phyloP scores from a whole-genome alignment of 371 early-diverging fungal species.

The Actinomortierella wolfii region DNA sequence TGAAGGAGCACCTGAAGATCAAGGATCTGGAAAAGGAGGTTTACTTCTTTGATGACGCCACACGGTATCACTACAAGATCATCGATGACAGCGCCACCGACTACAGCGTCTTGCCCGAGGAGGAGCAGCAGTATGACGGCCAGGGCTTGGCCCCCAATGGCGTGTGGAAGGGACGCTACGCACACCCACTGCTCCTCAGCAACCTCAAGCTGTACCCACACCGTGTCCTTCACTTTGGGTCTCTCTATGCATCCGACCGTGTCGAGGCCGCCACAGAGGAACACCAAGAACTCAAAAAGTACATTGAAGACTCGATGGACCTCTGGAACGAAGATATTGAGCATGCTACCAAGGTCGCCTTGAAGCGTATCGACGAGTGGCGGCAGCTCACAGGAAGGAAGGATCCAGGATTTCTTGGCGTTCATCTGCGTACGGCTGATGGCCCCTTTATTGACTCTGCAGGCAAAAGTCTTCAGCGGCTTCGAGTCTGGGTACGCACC shows the following conservation, averaged over 20 bases:
- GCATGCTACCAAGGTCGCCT: constrained; percentile 48
- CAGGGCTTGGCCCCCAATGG: not conserved
- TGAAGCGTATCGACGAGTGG: constrained; percentile 42
- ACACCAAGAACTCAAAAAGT: constrained; percentile 44
- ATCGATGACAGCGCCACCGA: constrained; percentile 47
- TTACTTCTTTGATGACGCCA: constrained; percentile 53
- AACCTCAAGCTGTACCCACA: constrained; percentile 50
- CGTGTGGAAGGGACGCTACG: constrained; percentile 6
- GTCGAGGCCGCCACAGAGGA: constrained; percentile 52
- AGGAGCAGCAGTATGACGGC: not conserved
- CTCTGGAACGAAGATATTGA: constrained; percentile 54
- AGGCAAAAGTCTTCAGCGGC: constrained; percentile 33
- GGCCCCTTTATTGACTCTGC: constrained; percentile 53
- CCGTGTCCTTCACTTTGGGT: constrained; percentile 58
- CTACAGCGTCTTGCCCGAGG: constrained; percentile 18
- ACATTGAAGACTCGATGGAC: constrained; percentile 52
- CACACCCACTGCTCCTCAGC: constrained; percentile 16
- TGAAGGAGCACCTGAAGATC: constrained; percentile 21
- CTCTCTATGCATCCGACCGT: constrained; percentile 59
- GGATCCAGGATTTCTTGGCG: constrained; percentile 54
- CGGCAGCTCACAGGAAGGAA: constrained; percentile 7
- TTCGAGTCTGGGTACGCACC: constrained; percentile 21
- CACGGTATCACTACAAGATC: constrained; percentile 58
- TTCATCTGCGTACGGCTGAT: constrained; percentile 61
- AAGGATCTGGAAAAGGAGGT: constrained; percentile 45